Conservation (phyloP, 768 basidiomycete genomes). For the Mycena olivaceomarginata region DNA sequence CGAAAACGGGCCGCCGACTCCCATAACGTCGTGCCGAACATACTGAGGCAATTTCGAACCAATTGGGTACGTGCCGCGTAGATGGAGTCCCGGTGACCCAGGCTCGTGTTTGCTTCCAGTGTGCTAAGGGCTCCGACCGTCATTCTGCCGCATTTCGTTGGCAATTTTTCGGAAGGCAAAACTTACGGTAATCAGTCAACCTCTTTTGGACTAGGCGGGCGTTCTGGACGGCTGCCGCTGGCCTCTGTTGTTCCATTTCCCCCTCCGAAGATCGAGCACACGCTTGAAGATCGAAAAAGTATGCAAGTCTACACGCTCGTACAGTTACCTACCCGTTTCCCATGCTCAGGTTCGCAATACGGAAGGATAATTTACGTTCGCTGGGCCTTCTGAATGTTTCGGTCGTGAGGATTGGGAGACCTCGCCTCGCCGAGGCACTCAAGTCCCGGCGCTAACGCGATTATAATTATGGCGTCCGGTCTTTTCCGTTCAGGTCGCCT, state of each 20-base stretch:
- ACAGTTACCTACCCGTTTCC: conserved; percentile 22
- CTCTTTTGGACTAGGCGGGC: conserved; percentile 1
- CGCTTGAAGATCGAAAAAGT: conserved; percentile 28
- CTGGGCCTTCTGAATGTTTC: background rate
- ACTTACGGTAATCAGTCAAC: conserved; percentile 8
- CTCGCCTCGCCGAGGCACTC: background rate
- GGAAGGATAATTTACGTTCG: conserved; percentile 31
- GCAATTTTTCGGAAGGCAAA: conserved; percentile 19
- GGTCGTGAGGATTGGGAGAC: background rate
- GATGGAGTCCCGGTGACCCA: conserved; percentile 26
- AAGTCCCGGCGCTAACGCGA: background rate
- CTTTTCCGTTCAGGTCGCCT: background rate
- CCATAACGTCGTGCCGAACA: background rate
- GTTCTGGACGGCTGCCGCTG: background rate
- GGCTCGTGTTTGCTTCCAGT: conserved; percentile 2
- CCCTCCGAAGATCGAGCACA: conserved; percentile 28
- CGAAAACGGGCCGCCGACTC: conserved; percentile 24
- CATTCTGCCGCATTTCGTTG: background rate
- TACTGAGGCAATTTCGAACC: conserved; percentile 8
- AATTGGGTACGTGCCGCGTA: conserved; percentile 3
- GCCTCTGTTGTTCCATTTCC: conserved; percentile 15
- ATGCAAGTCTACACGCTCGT: conserved; percentile 23
- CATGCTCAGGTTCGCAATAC: background rate
- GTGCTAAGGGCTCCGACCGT: conserved; percentile 3
- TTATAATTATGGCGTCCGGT: conserved; percentile 6